Conservation (phyloP, 495 filamentous ascomycete genomes). For the Bombardia bombarda region DNA sequence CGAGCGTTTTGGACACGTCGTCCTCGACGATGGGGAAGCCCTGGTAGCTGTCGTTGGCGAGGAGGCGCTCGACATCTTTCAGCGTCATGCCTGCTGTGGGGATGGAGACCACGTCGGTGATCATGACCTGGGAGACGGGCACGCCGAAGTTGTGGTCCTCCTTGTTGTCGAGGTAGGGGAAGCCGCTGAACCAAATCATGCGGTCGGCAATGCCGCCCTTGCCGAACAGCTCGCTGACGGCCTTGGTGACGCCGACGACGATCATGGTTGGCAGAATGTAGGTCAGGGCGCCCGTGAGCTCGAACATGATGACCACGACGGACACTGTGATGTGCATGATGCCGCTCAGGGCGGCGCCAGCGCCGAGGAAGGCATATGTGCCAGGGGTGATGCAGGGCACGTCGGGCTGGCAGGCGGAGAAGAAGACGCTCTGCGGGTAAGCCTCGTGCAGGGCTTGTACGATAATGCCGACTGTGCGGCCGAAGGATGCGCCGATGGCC, state of each 20-base stretch:
- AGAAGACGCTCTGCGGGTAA: constrained; percentile 73
- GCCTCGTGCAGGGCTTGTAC: constrained; percentile 85
- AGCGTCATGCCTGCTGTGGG: constrained; percentile 70
- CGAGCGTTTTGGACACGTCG: constrained; percentile 55
- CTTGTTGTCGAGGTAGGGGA: constrained; percentile 96
- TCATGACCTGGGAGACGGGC: constrained; percentile 91
- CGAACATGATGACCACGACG: constrained; percentile 97
- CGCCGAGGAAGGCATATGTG: constrained; percentile 91
- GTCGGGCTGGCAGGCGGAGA: constrained; percentile 79
- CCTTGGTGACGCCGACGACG: constrained; percentile 94
- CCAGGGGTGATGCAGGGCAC: constrained; percentile 95
- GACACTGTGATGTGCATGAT: constrained; percentile 98
- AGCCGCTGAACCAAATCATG: constrained; percentile 99
- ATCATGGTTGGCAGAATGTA: constrained; percentile 99
- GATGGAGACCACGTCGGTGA: constrained; percentile 63
- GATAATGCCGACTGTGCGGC: constrained; percentile 85
- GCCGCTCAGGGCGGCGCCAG: constrained; percentile 88
- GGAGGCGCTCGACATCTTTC: constrained; percentile 61
- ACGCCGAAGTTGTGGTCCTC: constrained; percentile 97
- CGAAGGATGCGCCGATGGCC: constrained; percentile 93
- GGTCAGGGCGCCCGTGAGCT: constrained; percentile 86
- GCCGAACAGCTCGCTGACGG: constrained; percentile 81
- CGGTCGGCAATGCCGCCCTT: constrained; percentile 96
- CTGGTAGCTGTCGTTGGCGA: constrained; percentile 79
- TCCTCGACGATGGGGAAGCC: constrained; percentile 92